Percentiles rank a stretch among this genome's conserved stretches.
phyloP scores from a whole-genome alignment of 495 filamentous ascomycete species.

The Xylaria castorea region DNA sequence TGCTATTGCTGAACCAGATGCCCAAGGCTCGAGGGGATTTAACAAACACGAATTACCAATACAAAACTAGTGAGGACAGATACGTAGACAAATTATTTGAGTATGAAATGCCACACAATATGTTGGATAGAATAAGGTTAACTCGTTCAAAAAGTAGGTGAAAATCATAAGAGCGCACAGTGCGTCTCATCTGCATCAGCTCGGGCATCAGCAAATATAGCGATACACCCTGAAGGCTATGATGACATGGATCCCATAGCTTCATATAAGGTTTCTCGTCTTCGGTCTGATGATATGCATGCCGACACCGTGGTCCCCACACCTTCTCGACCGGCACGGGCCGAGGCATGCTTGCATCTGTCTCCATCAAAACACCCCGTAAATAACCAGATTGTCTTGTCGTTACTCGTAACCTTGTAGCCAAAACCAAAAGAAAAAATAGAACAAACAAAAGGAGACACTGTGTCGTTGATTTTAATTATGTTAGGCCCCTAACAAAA shows the following conservation, averaged over 20 bases:
- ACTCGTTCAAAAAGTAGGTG: neutral
- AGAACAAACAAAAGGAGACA: neutral
- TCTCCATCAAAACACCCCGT: neutral
- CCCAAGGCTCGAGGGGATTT: neutral
- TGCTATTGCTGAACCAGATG: neutral
- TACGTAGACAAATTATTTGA: neutral
- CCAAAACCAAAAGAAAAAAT: neutral
- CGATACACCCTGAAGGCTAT: neutral
- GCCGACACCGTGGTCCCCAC: neutral
- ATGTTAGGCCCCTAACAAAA: neutral
- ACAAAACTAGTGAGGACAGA: neutral
- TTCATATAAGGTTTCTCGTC: neutral
- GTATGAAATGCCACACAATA: neutral
- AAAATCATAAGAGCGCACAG: neutral
- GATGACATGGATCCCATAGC: neutral
- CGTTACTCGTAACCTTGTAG: conserved; percentile 12
- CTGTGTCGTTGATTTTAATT: neutral
- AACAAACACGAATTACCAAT: neutral
- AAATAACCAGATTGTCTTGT: neutral
- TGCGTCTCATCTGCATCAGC: neutral
- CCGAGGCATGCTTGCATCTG: neutral
- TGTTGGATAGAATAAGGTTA: neutral
- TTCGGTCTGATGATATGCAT: neutral
- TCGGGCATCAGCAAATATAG: neutral
- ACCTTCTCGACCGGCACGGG: neutral